Base-by-base conservation (phyloP, 2,329 filamentous ascomycete species). In the Aspergillus glaucus region DNA sequence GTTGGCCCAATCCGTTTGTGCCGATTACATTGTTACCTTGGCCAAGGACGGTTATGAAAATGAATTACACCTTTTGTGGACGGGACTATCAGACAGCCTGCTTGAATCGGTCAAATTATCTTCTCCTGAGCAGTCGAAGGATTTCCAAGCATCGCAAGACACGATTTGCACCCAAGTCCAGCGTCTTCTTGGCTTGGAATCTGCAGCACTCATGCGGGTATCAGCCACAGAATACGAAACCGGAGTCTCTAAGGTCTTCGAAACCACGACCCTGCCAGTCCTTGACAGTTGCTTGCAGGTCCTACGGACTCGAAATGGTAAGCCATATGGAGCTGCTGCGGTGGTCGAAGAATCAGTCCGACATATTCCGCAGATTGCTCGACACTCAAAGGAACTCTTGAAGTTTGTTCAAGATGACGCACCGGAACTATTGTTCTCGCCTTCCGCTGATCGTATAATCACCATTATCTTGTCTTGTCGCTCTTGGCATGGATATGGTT, bases 101-200 rank as follows among this genome's bases (percentile, higher is more conserved):
- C 74, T 84, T 22, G 74, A 81, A 28, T 77, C 79, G 34, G 82
- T 95, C 49, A 84, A 83, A 47, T 80, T 81, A 5, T 94, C 89
- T 0, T 77, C 88, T 4, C 89, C 91, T 1, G 89, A 92, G 62
- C 83, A 92, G 48, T 90, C 89, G 0, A 85, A 85, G 53, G 86
- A 89, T 15, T 87, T 87, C 56, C 77, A 80, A 22, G 76, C 77
- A 39, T 94, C 88, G 0, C 89, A 95, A 63, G 77, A 81, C 45
- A 74, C 75, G 37, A 76, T 95, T 22, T 79, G 81, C 8, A 75
- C 82, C 6, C 79, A 86, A 58, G 84, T 84, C 0, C 74, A 76
- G 42, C 82, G 87, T 0, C 88, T 88, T 71, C 85, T 87, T 51
- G 70, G 78, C 1, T 67, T 89, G 8, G 74, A 75, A 52, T 55